phyloP scores from a whole-genome alignment of 2,329 filamentous ascomycete genomes.

The Colletotrichum eleusines region DNA sequence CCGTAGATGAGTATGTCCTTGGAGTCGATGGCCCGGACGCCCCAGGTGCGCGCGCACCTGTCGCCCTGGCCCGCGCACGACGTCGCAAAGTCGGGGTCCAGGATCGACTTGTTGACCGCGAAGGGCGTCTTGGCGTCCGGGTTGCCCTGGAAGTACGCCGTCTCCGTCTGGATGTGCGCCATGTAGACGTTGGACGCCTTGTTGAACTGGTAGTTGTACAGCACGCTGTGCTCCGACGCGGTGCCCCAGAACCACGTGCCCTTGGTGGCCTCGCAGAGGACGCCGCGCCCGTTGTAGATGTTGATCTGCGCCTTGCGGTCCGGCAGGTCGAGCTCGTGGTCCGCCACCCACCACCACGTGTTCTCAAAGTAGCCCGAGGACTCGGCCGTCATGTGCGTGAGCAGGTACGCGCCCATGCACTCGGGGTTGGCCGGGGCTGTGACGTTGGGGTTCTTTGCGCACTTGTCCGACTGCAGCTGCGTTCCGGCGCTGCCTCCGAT shows the following conservation, averaged over 20 bases:
- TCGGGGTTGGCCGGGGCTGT: slow-evolving; percentile 71
- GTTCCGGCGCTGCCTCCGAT: slow-evolving; percentile 90
- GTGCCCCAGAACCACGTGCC: slow-evolving; percentile 88
- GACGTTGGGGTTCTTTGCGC: slow-evolving; percentile 78
- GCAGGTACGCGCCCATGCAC: slow-evolving; percentile 81
- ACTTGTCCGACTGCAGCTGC: slow-evolving; percentile 81
- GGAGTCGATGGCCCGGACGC: slow-evolving; percentile 77
- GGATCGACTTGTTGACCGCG: slow-evolving; percentile 64
- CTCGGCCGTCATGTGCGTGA: slow-evolving; percentile 73
- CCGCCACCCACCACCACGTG: slow-evolving; percentile 89
- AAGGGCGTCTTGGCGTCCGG: slow-evolving; percentile 78
- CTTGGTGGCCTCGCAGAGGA: slow-evolving; percentile 80
- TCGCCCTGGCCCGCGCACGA: slow-evolving; percentile 59
- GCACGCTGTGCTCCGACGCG: slow-evolving; percentile 72
- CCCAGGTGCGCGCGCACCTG: slow-evolving; percentile 80
- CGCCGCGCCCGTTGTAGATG: slow-evolving; percentile 89
- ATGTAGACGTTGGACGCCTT: slow-evolving; percentile 85
- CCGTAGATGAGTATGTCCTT: slow-evolving; percentile 77
- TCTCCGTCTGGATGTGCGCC: slow-evolving; percentile 89
- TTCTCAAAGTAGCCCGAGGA: slow-evolving; percentile 87
- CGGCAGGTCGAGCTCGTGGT: slow-evolving; percentile 85
- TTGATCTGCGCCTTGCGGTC: slow-evolving; percentile 80
- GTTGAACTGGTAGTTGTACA: slow-evolving; percentile 88
- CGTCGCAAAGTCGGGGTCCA: slow-evolving; percentile 76
- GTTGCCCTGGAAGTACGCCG: slow-evolving; percentile 88